phyloP scores from a whole-genome alignment of 1,139 yeast species.

The Schizosaccharomyces versatilis region DNA sequence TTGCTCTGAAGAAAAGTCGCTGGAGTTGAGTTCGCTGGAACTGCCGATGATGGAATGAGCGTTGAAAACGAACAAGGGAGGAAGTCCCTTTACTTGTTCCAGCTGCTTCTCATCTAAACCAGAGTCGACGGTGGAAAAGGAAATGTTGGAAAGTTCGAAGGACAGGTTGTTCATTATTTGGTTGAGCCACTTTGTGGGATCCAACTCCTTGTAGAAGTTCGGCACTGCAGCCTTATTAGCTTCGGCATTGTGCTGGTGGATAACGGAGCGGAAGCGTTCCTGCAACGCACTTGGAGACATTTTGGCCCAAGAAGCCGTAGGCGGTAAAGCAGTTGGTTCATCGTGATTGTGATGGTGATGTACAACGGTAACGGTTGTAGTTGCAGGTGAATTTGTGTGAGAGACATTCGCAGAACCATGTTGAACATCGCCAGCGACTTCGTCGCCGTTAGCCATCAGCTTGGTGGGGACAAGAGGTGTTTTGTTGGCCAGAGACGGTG shows the following conservation, averaged over 20 bases:
- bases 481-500: neutral
- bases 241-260: neutral
- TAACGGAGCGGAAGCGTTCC: neutral
- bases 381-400: neutral
- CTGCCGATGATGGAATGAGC: neutral
- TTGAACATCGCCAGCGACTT: neutral
- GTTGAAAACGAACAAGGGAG: neutral
- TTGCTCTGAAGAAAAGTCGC: no score
- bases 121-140: neutral
- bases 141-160: neutral
- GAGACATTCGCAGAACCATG: neutral
- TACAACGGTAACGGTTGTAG: no score
- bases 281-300: neutral
- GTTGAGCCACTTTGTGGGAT: neutral
- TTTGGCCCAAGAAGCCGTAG: constrained; percentile 31
- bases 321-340: constrained; percentile 1
- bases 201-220: neutral
- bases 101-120: neutral
- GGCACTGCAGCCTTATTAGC: neutral
- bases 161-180: neutral
- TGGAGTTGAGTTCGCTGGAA: no score
- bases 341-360: neutral
- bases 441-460: neutral
- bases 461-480: neutral
- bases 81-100: neutral